Evolutionary conservation across 768 basidiomycete genomes (phyloP).

Genomic region (Trichaptum fuscoviolaceum): DNA sequence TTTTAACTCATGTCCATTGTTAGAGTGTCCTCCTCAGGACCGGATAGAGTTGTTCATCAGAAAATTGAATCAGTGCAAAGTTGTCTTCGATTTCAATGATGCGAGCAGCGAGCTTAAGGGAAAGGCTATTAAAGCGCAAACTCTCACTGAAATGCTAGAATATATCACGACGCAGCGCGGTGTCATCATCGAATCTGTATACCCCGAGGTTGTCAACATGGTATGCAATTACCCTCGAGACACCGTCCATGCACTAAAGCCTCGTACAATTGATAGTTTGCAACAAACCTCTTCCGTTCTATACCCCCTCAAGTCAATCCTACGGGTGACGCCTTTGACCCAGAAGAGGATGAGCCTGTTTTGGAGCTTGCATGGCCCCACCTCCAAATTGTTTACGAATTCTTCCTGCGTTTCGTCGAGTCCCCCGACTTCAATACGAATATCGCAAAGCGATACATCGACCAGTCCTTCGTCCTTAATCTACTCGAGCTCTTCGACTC

Average conservation of each 20-base stretch:
- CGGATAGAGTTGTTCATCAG: conserved; percentile 87
- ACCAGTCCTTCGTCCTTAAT: conserved; percentile 92
- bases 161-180: conserved; percentile 96
- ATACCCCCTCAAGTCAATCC: conserved; percentile 99
- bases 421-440: conserved; percentile 98
- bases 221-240: conserved; percentile 41
- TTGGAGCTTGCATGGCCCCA: conserved; percentile 99
- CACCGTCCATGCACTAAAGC: conserved; percentile 1
- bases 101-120: conserved; percentile 92
- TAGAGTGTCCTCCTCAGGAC: conserved; percentile 87
- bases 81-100: conserved; percentile 98
- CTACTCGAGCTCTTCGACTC: conserved; percentile 97
- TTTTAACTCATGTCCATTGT: conserved; percentile 3
- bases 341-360: conserved; percentile 98
- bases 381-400: conserved; percentile 98
- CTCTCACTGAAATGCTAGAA: conserved; percentile 97
- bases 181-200: conserved; percentile 94
- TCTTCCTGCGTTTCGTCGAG: conserved; percentile 98
- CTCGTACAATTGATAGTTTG: conserved; percentile 56
- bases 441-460: conserved; percentile 94
- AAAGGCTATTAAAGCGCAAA: conserved; percentile 98
- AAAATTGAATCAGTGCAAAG: conserved; percentile 94
- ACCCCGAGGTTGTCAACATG: conserved; percentile 99
- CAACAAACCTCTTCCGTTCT: conserved; percentile 96
- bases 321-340: conserved; percentile 96